Base-by-base conservation (phyloP, 1,284 basidiomycete species). In the Kwoniella shivajii region DNA sequence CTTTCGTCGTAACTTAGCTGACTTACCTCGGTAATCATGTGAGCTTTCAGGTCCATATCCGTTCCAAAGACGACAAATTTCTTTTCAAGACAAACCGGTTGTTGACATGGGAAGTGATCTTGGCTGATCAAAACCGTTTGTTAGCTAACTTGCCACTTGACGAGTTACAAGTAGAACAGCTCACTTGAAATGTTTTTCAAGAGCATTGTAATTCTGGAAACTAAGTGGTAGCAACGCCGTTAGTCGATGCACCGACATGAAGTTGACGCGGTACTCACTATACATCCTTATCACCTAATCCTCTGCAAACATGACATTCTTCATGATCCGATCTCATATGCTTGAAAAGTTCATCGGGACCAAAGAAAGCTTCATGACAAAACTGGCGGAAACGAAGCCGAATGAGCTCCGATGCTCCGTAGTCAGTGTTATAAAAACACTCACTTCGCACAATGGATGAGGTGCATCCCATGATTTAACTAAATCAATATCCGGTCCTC, bases 21-120 rank as follows among this genome's bases (percentile, higher is more conserved):
- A 54, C 76, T 61, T 36, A 77, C 77, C 60, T 74, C 72, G 13
- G 66, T 55, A 18, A 98, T 86, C 81, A 90, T 88, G 74, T 99
- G 95, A 0, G 88, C 93, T 76, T 95, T 88, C 46, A 97, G 85
- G 72, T 98, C 96, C 31, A 99, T 80, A 34, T 86, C 82, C 20
- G 87, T 88, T 47, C 85, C 86, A 75, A 98, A 99, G 14, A 99
- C 95, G 49, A 98, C 89, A 68, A 98, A 99, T 78, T 96, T 97
- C 68, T 87, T 86, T 16, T 86, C 87, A 36, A 89, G 83, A 73
- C 95, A 99, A 31, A 82, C 74, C 0, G 85, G 67, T 55, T 92
- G 85, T 4, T 79, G 82, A 74, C 95, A 99, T 3, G 90, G 85
- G 74, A 84, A 85, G 76, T 99, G 95, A 27, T 77, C 77, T 33